Evolutionary conservation across 2,329 filamentous ascomycete genomes (phyloP).

Genomic region (Daldinia sp.): DNA sequence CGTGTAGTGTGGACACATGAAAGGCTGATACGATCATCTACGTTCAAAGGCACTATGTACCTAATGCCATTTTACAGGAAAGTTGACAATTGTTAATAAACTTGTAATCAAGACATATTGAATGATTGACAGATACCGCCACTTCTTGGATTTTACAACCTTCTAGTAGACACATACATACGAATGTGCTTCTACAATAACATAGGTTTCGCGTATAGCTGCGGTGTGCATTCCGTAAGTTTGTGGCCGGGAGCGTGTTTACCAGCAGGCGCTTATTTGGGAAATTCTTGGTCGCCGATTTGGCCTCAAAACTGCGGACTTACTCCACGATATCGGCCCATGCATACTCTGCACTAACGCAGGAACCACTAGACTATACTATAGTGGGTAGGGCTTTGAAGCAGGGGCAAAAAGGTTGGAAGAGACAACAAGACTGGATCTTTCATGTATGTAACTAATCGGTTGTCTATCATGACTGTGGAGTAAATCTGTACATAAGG

Average conservation of each 20-base stretch:
- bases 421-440: neutral
- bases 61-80: neutral
- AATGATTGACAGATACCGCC: neutral
- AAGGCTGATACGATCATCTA: no score
- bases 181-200: neutral
- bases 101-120: neutral
- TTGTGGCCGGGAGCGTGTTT: neutral
- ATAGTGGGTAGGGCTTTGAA: constrained; percentile 16
- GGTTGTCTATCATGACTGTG: neutral
- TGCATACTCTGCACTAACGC: constrained; percentile 33
- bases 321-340: constrained; percentile 32
- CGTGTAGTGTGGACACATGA: neutral
- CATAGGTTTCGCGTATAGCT: neutral
- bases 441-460: neutral
- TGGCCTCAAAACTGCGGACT: constrained; percentile 10
- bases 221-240: neutral
- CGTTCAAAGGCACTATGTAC: neutral
- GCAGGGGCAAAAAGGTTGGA: constrained; percentile 6
- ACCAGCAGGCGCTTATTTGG: constrained; percentile 8
- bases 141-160: neutral
- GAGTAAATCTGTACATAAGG: neutral
- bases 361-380: constrained; percentile 35
- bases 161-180: neutral
- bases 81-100: neutral
- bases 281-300: constrained; percentile 14